Percentiles rank a stretch among this genome's conserved stretches.
Evolutionary conservation across 495 filamentous ascomycete species (phyloP).

Genomic region (Penicillium tannophilum): DNA sequence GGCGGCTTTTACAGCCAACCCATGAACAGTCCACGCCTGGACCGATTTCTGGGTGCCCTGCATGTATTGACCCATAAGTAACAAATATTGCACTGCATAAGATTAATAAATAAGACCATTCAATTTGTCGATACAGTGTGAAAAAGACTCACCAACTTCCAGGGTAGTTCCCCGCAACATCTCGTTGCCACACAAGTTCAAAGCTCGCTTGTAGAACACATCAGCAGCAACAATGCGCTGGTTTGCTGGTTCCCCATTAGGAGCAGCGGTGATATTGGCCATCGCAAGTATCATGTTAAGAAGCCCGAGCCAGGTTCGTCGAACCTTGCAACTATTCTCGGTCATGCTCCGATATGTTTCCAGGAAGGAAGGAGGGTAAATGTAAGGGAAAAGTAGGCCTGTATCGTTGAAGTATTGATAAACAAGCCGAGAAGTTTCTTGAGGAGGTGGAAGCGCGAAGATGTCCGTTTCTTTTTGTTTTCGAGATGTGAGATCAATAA

Average conservation of each 20-base stretch:
- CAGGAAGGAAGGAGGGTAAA: neutral
- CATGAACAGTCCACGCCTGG: constrained; percentile 5
- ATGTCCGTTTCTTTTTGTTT: neutral
- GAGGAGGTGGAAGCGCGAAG: neutral
- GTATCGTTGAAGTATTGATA: neutral
- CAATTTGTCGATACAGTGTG: neutral
- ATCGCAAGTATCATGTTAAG: neutral
- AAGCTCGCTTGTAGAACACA: neutral
- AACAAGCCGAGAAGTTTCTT: neutral
- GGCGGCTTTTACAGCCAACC: constrained; percentile 5
- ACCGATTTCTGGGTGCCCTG: constrained; percentile 4
- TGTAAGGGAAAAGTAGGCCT: neutral
- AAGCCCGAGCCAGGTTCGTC: neutral
- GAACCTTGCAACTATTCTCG: neutral
- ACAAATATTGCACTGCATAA: neutral
- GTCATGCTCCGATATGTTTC: neutral
- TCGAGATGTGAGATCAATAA: neutral
- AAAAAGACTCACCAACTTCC: neutral
- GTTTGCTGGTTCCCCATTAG: neutral
- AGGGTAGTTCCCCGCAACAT: neutral
- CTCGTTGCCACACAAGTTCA: neutral
- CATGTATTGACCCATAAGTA: constrained; percentile 4
- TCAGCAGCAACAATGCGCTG: neutral
- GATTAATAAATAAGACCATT: neutral
- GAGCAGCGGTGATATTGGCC: neutral